Evolutionary conservation across 2,329 filamentous ascomycete genomes (phyloP).

Genomic region (Apiospora koreana): DNA sequence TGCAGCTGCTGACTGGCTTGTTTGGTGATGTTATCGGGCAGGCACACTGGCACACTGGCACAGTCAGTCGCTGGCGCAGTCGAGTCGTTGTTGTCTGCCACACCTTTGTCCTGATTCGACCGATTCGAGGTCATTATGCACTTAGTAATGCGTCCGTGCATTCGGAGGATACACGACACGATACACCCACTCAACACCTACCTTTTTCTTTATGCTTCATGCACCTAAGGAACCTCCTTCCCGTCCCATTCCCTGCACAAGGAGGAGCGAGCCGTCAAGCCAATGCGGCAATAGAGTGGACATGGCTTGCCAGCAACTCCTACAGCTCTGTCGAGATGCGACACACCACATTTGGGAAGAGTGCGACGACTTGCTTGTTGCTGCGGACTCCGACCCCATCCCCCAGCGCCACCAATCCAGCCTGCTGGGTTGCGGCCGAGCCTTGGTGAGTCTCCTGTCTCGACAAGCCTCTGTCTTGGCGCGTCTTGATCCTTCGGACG

Average conservation of each 20-base stretch:
- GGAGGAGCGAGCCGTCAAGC: no score
- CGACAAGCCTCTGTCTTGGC: conserved; percentile 11
- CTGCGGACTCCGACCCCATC: not conserved
- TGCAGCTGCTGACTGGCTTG: not conserved
- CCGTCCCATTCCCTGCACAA: not conserved
- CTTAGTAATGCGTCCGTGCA: not conserved
- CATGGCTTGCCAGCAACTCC: not conserved
- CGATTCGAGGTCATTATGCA: not conserved
- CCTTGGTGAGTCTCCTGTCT: conserved; percentile 14
- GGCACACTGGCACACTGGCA: not conserved
- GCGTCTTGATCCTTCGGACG: not conserved
- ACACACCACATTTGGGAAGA: conserved; percentile 13
- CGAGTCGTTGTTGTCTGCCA: not conserved
- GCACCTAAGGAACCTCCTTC: not conserved
- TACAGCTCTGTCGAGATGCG: conserved; percentile 1
- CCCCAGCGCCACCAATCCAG: not conserved
- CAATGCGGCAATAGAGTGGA: no score
- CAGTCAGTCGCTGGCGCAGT: no score
- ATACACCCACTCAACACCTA: not conserved
- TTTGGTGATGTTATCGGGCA: not conserved
- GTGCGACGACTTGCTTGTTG: conserved; percentile 4
- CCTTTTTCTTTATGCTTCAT: no score
- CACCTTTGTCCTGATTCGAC: no score
- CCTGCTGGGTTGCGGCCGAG: conserved; percentile 11
- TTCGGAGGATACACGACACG: no score